Conservation (phyloP, 495 filamentous ascomycete genomes). For the Trypethelium eluteriae region DNA sequence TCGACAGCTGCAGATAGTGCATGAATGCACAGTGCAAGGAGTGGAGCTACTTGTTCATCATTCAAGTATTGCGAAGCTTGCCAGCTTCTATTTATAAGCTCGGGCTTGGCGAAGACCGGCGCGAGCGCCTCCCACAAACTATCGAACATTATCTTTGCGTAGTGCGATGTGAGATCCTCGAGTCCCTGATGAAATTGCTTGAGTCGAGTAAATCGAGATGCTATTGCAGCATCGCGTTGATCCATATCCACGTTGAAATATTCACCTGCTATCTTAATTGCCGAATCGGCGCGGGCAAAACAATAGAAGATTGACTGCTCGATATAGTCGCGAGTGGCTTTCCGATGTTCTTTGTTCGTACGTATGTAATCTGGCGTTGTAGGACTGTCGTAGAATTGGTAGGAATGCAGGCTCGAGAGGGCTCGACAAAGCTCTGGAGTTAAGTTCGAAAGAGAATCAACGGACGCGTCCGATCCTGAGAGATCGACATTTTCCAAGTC, state of each 20-base stretch:
- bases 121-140: not conserved
- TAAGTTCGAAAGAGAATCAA: not conserved
- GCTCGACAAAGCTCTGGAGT: not conserved
- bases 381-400: not conserved
- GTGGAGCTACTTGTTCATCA: conserved; percentile 50
- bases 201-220: not conserved
- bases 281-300: not conserved
- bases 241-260: not conserved
- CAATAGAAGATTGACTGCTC: not conserved
- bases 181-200: not conserved
- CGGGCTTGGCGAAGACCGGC: not conserved
- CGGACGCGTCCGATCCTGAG: not conserved
- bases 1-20: conserved; percentile 44
- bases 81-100: not conserved
- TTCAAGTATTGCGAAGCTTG: conserved; percentile 26
- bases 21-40: conserved; percentile 51
- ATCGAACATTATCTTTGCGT: not conserved
- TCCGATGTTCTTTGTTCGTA: not conserved
- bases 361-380: not conserved
- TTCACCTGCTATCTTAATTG: too few species aligned
- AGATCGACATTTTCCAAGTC: not conserved
- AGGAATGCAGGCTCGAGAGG: not conserved
- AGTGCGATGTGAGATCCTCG: not conserved
- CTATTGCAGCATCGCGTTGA: not conserved
- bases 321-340: not conserved